Conservation (phyloP, 768 basidiomycete species). For the Lentinula detonsa region DNA sequence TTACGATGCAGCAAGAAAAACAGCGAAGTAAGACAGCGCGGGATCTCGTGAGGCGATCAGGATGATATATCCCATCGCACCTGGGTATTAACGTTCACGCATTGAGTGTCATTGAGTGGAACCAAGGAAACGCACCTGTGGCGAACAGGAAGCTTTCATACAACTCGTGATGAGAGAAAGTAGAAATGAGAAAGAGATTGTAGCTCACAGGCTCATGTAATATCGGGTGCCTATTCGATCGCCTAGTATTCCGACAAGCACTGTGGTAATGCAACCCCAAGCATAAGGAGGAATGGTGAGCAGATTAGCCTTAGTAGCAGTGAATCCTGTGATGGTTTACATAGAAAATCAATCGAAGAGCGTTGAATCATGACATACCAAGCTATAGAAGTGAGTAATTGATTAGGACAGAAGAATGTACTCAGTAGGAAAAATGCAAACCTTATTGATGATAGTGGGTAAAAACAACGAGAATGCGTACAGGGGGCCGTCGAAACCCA, state of each 20-base stretch:
- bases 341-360: background rate
- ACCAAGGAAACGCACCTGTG: background rate
- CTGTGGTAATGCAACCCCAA: slow-evolving; percentile 64
- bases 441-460: slow-evolving; percentile 53
- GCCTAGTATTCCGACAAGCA: slow-evolving; percentile 52
- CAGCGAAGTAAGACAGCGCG: slow-evolving; percentile 68
- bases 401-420: background rate
- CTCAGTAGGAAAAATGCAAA: slow-evolving; percentile 17
- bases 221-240: slow-evolving; percentile 54
- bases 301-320: slow-evolving; percentile 62
- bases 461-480: slow-evolving; percentile 47
- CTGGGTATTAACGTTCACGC: slow-evolving; percentile 12
- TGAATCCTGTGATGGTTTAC: slow-evolving; percentile 36
- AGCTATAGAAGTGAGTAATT: background rate
- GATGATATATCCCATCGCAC: slow-evolving; percentile 60
- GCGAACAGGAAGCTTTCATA: slow-evolving; percentile 3
- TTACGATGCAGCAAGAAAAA: slow-evolving; percentile 65
- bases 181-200: background rate
- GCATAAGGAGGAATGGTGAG: slow-evolving; percentile 75
- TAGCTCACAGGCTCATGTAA: slow-evolving; percentile 55
- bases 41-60: slow-evolving; percentile 53
- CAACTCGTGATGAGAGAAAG: background rate
- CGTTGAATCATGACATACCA: background rate
- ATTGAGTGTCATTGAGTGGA: background rate
- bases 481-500: slow-evolving; percentile 51